Percentiles rank a stretch among this genome's conserved stretches.
These are phyloP conservation scores for Mallotus nudiflorus DNA, from an alignment of 345 rosid species.

Conservation along the genomic window DNA sequence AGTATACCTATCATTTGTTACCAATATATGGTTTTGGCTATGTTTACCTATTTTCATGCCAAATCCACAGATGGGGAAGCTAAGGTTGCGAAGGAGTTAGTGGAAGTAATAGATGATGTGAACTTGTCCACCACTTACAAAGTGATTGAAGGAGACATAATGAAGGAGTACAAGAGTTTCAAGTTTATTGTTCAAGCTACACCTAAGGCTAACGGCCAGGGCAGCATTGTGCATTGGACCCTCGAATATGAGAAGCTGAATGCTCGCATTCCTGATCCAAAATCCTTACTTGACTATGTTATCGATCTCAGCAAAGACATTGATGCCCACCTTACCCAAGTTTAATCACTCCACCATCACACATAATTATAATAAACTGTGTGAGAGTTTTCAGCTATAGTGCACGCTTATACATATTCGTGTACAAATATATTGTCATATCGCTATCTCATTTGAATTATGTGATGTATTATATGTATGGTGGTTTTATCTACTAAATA, in stretches of 20 bases:
- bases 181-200: constrained; percentile 11
- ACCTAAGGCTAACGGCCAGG: constrained; percentile 32
- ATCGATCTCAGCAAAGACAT: constrained; percentile 19
- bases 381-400: too few species aligned
- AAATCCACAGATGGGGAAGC: not conserved
- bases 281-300: not conserved
- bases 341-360: too few species aligned
- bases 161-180: constrained; percentile 37
- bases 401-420: too few species aligned
- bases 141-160: constrained; percentile 39
- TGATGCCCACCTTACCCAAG: constrained; percentile 19
- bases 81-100: constrained; percentile 31
- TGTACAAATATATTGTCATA: too few species aligned
- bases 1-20: too few species aligned
- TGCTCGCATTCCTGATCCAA: constrained; percentile 11
- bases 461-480: too few species aligned
- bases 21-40: too few species aligned
- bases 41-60: too few species aligned
- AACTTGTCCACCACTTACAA: constrained; percentile 34
- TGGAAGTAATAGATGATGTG: constrained; percentile 37
- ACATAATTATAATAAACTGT: too few species aligned
- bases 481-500: too few species aligned
- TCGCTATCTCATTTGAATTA: too few species aligned
- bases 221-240: constrained; percentile 33
- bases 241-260: not conserved